Percentiles rank a stretch among this genome's conserved stretches.
Conservation (phyloP, 2,329 filamentous ascomycete genomes). For the Phyllosticta ampelicida region DNA sequence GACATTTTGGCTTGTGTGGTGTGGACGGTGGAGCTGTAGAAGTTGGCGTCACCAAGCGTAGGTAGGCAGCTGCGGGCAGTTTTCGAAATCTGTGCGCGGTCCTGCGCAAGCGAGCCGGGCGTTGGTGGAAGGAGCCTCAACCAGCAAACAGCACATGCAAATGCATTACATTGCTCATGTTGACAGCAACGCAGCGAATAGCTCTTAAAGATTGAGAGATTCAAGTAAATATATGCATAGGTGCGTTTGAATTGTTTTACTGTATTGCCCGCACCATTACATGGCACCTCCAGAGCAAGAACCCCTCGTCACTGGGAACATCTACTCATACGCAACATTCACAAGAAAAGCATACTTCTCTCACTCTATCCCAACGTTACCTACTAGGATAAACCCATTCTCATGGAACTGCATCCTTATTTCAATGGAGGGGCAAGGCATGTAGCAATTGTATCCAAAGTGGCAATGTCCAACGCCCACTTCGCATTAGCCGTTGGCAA, state of each 20-base stretch:
- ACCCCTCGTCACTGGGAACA: too few species aligned
- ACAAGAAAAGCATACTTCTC: too few species aligned
- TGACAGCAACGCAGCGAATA: neutral
- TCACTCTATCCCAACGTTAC: too few species aligned
- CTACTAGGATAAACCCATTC: too few species aligned
- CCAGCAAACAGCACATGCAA: neutral
- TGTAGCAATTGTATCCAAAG: too few species aligned
- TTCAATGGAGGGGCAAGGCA: too few species aligned
- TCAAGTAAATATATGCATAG: neutral
- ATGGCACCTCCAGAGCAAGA: neutral
- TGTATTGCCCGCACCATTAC: neutral
- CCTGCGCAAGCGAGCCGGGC: conserved; percentile 6
- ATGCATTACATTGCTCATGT: neutral
- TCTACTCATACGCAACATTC: too few species aligned
- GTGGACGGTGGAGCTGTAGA: conserved; percentile 17
- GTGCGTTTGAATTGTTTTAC: neutral
- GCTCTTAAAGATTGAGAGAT: neutral
- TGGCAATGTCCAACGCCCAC: too few species aligned
- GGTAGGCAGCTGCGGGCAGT: conserved; percentile 1
- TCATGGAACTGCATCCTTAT: too few species aligned
- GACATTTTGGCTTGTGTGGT: conserved; percentile 58
- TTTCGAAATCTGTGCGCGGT: conserved; percentile 8
- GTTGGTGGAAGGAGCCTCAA: neutral
- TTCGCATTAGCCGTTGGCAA: too few species aligned
- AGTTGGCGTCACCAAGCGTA: conserved; percentile 3